Base-by-base conservation (phyloP, 2,329 filamentous ascomycete species). In the Trichoderma cornu-damae region DNA sequence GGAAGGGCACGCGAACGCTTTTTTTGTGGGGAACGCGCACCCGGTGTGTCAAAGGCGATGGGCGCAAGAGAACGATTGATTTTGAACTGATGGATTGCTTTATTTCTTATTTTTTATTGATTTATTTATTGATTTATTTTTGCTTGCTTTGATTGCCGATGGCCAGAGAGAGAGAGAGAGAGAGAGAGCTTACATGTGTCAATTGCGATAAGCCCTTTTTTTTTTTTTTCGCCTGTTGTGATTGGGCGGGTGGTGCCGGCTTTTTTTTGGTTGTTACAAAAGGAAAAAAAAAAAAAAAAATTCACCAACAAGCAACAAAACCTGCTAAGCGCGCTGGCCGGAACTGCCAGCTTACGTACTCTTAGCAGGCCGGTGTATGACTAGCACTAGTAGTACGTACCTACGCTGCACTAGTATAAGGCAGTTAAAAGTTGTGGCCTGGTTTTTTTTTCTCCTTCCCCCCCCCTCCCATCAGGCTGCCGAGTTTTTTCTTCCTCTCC, bases 281-380 rank as follows among this genome's bases (percentile, higher is more conserved):
- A n/a, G n/a, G n/a, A n/a, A n/a, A n/a, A n/a, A 18, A 14, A 52
- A 42, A 37, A 42, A 37, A 52, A 52, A 32, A 52, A 52, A 18
- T 52, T 42, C 35, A 40, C 49, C 46, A 34, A 49, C 35, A 24
- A 35, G 22, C 16, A 20, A 18, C 40, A 20, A n/a, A n/a, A 37
- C 49, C 49, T 42, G 32, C 49, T 52, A 52, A 43, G 37, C 49
- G 49, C 49, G 49, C 49, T 52, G 49, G 35, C 49, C 49, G 49
- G 42, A 30, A 18, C 26, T 30, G 43, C 43, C 49, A 52, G 24
- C 42, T n/a, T n/a, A n/a, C n/a, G n/a, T n/a, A n/a, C n/a, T n/a
- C n/a, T n/a, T n/a, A n/a, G n/a, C n/a, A n/a, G n/a, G n/a, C n/a
- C n/a, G n/a, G n/a, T n/a, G n/a, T n/a, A n/a, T n/a, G n/a, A n/a